Evolutionary conservation across 179 eudicot species (phyloP), one percentile per base, ranked within the genome.

Genomic region (Corrigiola litoralis): DNA sequence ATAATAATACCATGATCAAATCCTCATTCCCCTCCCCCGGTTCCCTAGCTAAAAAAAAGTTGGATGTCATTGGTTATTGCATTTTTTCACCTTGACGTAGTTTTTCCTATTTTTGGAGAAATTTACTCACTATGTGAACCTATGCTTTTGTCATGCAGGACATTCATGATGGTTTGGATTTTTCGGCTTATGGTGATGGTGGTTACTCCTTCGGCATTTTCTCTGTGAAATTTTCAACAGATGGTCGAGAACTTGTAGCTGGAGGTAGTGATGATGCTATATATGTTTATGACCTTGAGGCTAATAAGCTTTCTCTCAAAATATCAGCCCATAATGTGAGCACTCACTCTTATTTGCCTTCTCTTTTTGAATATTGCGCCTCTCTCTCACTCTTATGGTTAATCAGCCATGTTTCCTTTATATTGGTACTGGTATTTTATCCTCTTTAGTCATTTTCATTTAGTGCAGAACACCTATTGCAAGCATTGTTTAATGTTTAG

Each of bases 231-330:
- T 92, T 85, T 63, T 89, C 98, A 18, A 89, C 74, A 49, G 92
- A 92, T 77, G 98, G 98, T 63, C 79, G 82, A 61, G 98, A 92
- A 68, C 75, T 92, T 76, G 95, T 92, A 45, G 98, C 96, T 48
- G 96, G 82, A 52, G 85, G 90, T 66, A 85, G 77, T 48, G 88
- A 85, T 61, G 68, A 80, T 34, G 79, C 90, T 8, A 87, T 92
- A 63, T 87, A 87, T 74, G 84, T 87, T 34, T 89, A 85, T 77
- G 95, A 89, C 75, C 86, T 89, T 36, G 78, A 63, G 67, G 74
- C 85, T 23, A 78, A 72, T 57, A 85, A 67, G 73, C 78, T 85
- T 64, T 57, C 83, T 58, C 82, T 82, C 48, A 74, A 79, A 53
- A 82, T 92, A 73, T 79, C 61, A 41, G 98, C 96, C 17, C 98